Evolutionary conservation across 202 grass and related monocot genomes (phyloP).

Genomic region (Miscanthus sacchariflorus): DNA sequence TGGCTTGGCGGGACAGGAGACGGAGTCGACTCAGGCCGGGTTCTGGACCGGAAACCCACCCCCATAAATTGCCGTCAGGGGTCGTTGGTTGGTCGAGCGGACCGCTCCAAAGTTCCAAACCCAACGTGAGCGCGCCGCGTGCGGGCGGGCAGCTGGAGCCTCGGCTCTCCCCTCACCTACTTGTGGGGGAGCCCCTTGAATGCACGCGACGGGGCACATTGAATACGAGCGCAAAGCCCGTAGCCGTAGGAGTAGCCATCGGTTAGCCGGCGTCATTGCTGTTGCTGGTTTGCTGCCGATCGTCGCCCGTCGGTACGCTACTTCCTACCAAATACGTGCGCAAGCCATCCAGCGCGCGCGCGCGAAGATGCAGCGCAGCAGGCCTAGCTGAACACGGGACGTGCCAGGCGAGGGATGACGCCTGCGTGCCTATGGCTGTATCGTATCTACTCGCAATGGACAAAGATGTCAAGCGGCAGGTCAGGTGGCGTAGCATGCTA

Average conservation of each 20-base stretch:
- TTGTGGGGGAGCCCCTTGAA: constrained; percentile 42
- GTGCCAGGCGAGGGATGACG: background rate
- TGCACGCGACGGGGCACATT: constrained; percentile 27
- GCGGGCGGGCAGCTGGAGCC: constrained; percentile 32
- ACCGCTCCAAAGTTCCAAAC: constrained; percentile 31
- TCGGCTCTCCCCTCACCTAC: constrained; percentile 23
- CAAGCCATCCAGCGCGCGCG: background rate
- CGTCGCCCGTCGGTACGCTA: background rate
- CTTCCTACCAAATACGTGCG: background rate
- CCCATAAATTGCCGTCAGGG: constrained; percentile 60
- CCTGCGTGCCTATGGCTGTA: background rate
- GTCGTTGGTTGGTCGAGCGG: constrained; percentile 36
- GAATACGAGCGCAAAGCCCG: background rate
- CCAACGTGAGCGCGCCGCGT: constrained; percentile 44
- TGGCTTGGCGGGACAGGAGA: background rate
- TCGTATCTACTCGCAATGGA: background rate
- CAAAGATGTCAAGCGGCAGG: constrained; percentile 1
- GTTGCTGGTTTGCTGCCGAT: background rate
- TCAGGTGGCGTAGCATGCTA: background rate
- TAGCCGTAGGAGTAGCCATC: background rate
- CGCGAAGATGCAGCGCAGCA: background rate
- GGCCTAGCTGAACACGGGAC: background rate
- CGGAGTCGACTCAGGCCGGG: background rate
- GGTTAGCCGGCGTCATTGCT: background rate
- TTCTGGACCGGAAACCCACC: background rate